Evolutionary conservation across 768 basidiomycete species (phyloP), one percentile per base, ranked within the genome.

Genomic region (Tulasnella sp.): DNA sequence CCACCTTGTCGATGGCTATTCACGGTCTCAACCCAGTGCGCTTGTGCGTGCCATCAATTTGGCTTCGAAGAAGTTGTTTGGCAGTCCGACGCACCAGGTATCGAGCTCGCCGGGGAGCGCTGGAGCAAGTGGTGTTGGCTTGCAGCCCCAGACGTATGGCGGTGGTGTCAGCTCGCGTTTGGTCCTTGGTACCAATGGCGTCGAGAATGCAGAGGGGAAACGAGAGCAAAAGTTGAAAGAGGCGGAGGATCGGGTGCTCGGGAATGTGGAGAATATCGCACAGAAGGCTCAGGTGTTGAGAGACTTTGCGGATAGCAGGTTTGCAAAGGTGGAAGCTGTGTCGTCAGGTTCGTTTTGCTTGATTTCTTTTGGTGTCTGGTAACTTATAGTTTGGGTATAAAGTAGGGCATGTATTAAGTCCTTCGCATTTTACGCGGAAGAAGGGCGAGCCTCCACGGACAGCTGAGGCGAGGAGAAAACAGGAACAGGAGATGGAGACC

Each of bases 251-350:
- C 79, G 81, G 59, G 69, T 96, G n/a, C 71, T 96, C n/a, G 79
- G 74, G 2, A 68, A 71, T 17, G 72, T 98, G 40, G 94, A 98
- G 66, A 86, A 93, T 61, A 72, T 93, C 2, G 94, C 93, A 32
- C 89, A 96, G 75, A 99, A 98, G 76, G 94, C 94, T 32, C 83
- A 87, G 59, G 91, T 93, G 51, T 71, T 98, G 58, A 86, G 86
- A 57, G 84, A 86, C 60, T 94, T 92, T 81, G 96, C 87, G 19
- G 94, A 98, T 62, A 86, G 91, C 74, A 84, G 96, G 79, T 86
- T 88, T 64, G 86, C 88, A 63, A 82, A 81, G 65, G 85, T 91
- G 25, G 89, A 89, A 67, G 84, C 81, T 14, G 74, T 86, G 34
- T 86, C 88, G 19, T 82, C 87, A 69, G 88, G 86, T 89, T 63